Conservation (phyloP, 2,329 filamentous ascomycete genomes). For the Colletotrichum lupini region DNA sequence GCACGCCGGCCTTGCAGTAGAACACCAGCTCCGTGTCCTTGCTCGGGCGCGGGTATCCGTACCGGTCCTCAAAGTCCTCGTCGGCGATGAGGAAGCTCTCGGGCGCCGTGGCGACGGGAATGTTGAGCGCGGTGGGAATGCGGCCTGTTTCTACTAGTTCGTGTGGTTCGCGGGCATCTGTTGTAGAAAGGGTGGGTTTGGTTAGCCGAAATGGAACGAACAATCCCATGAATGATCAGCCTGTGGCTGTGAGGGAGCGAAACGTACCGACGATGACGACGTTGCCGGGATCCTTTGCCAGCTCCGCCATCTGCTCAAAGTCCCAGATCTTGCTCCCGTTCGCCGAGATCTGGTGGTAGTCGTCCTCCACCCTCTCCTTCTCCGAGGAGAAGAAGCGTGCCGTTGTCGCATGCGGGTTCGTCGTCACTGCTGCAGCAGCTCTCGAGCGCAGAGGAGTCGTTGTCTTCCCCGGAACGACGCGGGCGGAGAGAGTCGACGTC, state of each 20-base stretch:
- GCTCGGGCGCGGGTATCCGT: constrained; percentile 78
- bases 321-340: constrained; percentile 54
- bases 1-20: constrained; percentile 93
- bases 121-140: constrained; percentile 85
- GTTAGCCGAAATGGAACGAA: no score
- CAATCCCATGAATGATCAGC: neutral
- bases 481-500: neutral
- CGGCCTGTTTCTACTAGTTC: constrained; percentile 73
- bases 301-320: constrained; percentile 57
- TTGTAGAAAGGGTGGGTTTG: neutral
- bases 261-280: constrained; percentile 27
- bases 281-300: neutral
- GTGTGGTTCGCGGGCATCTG: constrained; percentile 78
- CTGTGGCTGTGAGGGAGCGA: no score
- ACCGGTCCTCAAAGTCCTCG: constrained; percentile 85
- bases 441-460: neutral
- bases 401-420: neutral
- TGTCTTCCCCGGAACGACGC: neutral
- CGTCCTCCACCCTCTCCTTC: neutral
- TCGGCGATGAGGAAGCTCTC: constrained; percentile 81
- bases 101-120: constrained; percentile 81
- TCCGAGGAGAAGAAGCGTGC: constrained; percentile 24
- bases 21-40: constrained; percentile 75
- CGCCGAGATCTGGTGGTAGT: constrained; percentile 28
- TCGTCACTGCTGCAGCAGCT: neutral